Percentiles rank a stretch among this genome's conserved stretches.
Evolutionary conservation across 495 filamentous ascomycete species (phyloP).

Genomic region (Daldinia grandis): DNA sequence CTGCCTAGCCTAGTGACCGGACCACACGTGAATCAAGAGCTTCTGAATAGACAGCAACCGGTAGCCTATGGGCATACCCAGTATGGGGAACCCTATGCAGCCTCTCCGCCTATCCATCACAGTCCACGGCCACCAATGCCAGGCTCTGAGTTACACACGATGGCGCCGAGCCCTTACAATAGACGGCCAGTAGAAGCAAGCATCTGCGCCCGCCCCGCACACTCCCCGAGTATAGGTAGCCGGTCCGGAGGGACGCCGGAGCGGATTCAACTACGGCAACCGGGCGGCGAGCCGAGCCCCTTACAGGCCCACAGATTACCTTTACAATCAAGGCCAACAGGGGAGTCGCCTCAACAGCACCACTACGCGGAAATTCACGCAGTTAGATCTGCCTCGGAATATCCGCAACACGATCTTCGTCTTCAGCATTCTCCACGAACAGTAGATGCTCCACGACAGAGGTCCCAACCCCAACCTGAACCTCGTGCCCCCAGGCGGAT

Average conservation of each 20-base stretch:
- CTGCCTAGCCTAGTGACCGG: conserved; percentile 41
- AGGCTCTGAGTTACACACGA: conserved; percentile 46
- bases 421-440: conserved; percentile 29
- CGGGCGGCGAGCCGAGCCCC: conserved; percentile 22
- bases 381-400: conserved; percentile 28
- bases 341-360: conserved; percentile 25
- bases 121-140: conserved; percentile 41
- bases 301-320: conserved; percentile 27
- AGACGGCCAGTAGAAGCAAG: conserved; percentile 47
- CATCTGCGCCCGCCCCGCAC: conserved; percentile 46
- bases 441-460: conserved; percentile 26
- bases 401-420: conserved; percentile 32
- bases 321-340: conserved; percentile 23
- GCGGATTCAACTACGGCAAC: conserved; percentile 28
- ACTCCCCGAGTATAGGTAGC: conserved; percentile 49
- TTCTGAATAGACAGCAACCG: conserved; percentile 34
- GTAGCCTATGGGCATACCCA: conserved; percentile 27
- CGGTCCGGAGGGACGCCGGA: conserved; percentile 50
- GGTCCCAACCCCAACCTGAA: conserved; percentile 37
- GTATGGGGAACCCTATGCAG: conserved; percentile 35
- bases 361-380: conserved; percentile 28
- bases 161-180: conserved; percentile 28
- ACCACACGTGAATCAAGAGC: conserved; percentile 30
- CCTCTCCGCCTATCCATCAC: conserved; percentile 37
- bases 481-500: conserved; percentile 49